Evolutionary conservation across 1,139 yeast species (phyloP).

Genomic region (Entelexis sorbosivorans): DNA sequence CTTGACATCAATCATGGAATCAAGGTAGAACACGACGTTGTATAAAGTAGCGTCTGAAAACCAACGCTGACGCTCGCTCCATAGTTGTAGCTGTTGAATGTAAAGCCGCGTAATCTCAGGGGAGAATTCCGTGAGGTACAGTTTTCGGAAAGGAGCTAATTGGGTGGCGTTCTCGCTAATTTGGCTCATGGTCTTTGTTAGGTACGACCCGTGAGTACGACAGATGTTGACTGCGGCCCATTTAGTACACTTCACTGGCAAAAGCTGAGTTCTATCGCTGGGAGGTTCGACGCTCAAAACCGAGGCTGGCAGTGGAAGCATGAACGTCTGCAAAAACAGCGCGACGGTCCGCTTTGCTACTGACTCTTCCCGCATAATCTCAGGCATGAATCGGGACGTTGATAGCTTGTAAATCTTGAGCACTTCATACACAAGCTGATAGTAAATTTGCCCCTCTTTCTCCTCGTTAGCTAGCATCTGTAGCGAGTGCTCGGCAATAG

Average conservation of each 20-base stretch:
- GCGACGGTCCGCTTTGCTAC: constrained; percentile 62
- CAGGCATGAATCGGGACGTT: constrained; percentile 70
- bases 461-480: not conserved
- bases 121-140: constrained; percentile 40
- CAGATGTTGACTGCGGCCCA: constrained; percentile 80
- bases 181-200: constrained; percentile 28
- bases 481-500: constrained; percentile 37
- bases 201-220: constrained; percentile 39
- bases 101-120: constrained; percentile 62
- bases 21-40: constrained; percentile 58
- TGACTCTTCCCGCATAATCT: constrained; percentile 49
- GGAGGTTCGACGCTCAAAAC: constrained; percentile 37
- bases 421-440: constrained; percentile 68
- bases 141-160: constrained; percentile 30
- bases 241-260: constrained; percentile 62
- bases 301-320: constrained; percentile 55
- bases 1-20: constrained; percentile 58
- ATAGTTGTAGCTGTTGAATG: constrained; percentile 55
- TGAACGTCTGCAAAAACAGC: constrained; percentile 47
- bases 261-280: constrained; percentile 27
- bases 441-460: constrained; percentile 34
- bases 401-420: constrained; percentile 74
- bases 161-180: constrained; percentile 28
- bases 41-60: constrained; percentile 55
- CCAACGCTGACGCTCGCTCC: constrained; percentile 58